These are phyloP conservation scores for Usnea hakonensis DNA, from an alignment of 495 filamentous ascomycete species.

Conservation along the genomic window DNA sequence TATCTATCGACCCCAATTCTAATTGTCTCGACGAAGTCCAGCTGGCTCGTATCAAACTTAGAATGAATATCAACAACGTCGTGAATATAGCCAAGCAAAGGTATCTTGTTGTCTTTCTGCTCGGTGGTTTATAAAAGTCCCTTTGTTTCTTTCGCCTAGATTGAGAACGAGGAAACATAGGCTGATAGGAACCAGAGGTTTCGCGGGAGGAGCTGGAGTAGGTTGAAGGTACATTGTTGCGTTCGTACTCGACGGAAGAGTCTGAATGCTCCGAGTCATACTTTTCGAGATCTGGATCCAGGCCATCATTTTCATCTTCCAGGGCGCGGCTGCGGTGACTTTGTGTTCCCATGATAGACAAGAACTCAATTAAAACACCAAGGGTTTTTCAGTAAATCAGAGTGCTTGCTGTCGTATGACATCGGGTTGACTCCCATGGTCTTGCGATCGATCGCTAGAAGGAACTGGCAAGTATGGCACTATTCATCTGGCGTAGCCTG, in stretches of 20 bases:
- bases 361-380: background rate
- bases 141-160: constrained; percentile 32
- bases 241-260: constrained; percentile 36
- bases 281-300: constrained; percentile 30
- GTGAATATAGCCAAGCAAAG: constrained; percentile 62
- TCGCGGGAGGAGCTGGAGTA: constrained; percentile 39
- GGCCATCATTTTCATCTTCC: background rate
- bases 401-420: background rate
- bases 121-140: constrained; percentile 51
- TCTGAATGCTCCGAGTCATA: constrained; percentile 32
- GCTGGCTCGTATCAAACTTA: constrained; percentile 62
- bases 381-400: background rate
- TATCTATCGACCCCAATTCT: constrained; percentile 40
- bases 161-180: constrained; percentile 45
- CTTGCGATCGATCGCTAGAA: background rate
- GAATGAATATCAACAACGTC: constrained; percentile 62
- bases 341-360: constrained; percentile 1
- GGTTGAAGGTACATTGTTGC: constrained; percentile 26
- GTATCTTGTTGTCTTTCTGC: constrained; percentile 57
- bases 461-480: background rate
- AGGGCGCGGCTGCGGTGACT: background rate
- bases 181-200: constrained; percentile 47
- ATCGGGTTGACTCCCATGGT: background rate
- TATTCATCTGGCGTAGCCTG: background rate
- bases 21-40: constrained; percentile 52